Evolutionary conservation across 179 eudicot species (phyloP).

Genomic region (Beta lomatogona): DNA sequence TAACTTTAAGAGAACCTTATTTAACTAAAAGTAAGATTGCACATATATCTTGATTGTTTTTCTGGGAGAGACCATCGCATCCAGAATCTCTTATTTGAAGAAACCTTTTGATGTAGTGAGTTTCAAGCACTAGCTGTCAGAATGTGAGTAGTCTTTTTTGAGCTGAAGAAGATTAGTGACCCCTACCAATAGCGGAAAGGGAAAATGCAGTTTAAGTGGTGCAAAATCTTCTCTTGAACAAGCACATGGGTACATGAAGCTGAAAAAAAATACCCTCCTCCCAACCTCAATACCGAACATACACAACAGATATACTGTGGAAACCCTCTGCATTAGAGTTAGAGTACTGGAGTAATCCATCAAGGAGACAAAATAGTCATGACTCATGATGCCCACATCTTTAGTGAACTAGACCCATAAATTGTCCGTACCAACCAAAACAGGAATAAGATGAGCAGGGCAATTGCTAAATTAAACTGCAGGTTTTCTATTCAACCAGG

Average conservation of each 20-base stretch:
- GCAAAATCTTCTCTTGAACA: not conserved
- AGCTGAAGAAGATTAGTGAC: not conserved
- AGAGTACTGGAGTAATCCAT: not conserved
- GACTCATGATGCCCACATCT: slow-evolving; percentile 5
- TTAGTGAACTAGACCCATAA: not conserved
- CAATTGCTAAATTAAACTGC: not conserved
- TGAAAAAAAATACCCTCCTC: not conserved
- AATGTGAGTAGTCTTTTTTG: not conserved
- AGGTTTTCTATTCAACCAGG: not conserved
- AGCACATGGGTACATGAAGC: not conserved
- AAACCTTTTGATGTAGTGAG: not conserved
- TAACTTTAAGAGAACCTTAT: not conserved
- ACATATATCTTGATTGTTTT: not conserved
- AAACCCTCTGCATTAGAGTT: not conserved
- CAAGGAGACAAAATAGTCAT: not conserved
- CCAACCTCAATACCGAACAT: not conserved
- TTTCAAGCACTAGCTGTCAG: not conserved
- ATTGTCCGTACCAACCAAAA: not conserved
- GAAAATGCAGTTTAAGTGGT: not conserved
- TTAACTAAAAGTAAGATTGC: not conserved
- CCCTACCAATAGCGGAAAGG: too few relatives aligned
- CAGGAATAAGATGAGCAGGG: not conserved
- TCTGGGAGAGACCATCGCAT: not conserved
- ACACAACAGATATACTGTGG: not conserved
- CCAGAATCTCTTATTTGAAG: not conserved